Evolutionary conservation across 2,329 filamentous ascomycete species (phyloP).

Genomic region (Periconia sp.): DNA sequence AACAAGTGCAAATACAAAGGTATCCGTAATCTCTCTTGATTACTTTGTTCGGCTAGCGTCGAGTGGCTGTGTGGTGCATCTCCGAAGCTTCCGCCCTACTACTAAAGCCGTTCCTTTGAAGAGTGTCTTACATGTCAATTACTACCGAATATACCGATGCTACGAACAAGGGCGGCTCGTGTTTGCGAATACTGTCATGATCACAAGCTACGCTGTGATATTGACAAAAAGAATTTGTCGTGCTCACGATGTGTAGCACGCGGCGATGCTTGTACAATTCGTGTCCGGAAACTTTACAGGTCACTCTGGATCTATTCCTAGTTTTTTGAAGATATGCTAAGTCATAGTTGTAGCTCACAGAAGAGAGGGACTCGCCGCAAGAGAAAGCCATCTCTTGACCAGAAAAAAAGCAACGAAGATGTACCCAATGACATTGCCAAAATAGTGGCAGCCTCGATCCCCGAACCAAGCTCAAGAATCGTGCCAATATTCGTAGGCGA

Average conservation of each 20-base stretch:
- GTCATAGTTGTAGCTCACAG: background rate
- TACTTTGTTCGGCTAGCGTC: too few species aligned
- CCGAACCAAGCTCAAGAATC: conserved; percentile 5
- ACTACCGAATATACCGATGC: background rate
- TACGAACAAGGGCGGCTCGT: conserved; percentile 9
- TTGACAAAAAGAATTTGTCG: conserved; percentile 2
- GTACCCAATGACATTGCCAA: background rate
- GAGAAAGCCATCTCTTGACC: background rate
- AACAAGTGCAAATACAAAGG: too few species aligned
- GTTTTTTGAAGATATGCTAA: background rate
- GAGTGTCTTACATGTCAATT: too few species aligned
- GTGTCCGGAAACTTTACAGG: conserved; percentile 11
- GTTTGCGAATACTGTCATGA: conserved; percentile 14
- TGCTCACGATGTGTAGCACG: conserved; percentile 12
- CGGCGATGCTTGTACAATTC: conserved; percentile 4
- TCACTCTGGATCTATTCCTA: background rate
- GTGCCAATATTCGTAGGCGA: conserved; percentile 9
- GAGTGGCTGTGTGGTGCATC: too few species aligned
- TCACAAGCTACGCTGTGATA: conserved; percentile 13
- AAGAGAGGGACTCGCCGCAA: background rate
- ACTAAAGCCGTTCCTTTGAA: too few species aligned
- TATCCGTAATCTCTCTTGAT: too few species aligned
- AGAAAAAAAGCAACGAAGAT: background rate
- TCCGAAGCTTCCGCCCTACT: too few species aligned
- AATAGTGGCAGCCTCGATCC: conserved; percentile 7